Evolutionary conservation across 176 grass and related monocot genomes (phyloP), one percentile per base, ranked within the genome.

Genomic region (Otatea glauca): DNA sequence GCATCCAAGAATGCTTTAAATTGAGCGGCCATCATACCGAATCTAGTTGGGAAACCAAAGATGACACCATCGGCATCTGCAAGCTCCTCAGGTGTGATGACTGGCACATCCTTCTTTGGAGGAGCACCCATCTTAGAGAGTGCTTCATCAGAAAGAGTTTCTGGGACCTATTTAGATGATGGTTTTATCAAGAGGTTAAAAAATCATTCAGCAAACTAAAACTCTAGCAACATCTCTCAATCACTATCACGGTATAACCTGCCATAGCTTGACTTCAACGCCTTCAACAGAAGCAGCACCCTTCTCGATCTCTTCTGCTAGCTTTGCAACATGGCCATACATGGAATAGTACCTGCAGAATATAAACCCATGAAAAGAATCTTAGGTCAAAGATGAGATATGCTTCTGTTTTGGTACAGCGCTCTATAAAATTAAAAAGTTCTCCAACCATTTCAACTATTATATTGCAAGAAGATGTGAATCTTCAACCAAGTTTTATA

Each of bases 1-100:
- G 79, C 50, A 62, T 95, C 93, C 59, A 94, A 47, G 78, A 92
- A 94, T 12, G 90, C 85, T 84, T 90, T 94, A 49, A 94, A 88
- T 60, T 94, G 92, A 14, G 84, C 85, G 0, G 84, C 71, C 87
- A 94, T 90, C 93, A 94, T 92, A 35, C 93, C 90, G 25, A 94
- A 94, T 44, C 93, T 68, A n/a, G 93, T 94, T 1, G 90, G 93
- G 63, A 94, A 94, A 14, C 93, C 88, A 45, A 94, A 90, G 75
- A 94, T 53, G 69, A 94, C 35, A 35, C 93, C 93, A 56, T 95
- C 90, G 18, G 93, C 93, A 3, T 93, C 88, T 0, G 69, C 53
- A 50, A 92, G 93, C 41, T 89, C 73, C 0, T 34, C 24, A 0
- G 94, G 84, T 0, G 88, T 74, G 72, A 96, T 96, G 12, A 86